Evolutionary conservation across 345 rosid species (phyloP).

Genomic region (Aegle marmelos): DNA sequence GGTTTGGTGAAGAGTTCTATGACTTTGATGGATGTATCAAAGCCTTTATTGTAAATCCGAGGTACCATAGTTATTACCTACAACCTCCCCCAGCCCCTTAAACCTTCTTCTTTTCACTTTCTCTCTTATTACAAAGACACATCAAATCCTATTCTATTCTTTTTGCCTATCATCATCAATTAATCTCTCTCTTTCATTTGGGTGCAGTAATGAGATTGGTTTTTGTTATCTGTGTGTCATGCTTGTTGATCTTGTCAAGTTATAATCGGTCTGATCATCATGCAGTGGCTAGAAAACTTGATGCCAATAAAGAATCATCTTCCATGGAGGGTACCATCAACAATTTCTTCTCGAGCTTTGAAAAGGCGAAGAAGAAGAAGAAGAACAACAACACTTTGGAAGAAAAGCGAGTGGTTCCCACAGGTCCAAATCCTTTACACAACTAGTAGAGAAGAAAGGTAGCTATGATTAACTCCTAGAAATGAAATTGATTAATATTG

Average conservation of each 20-base stretch:
- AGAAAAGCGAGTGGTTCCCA: constrained; percentile 30
- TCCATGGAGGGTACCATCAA: constrained; percentile 2
- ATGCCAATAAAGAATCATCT: background rate
- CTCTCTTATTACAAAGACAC: background rate
- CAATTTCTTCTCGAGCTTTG: constrained; percentile 5
- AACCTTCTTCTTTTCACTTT: background rate
- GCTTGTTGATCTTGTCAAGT: constrained; percentile 13
- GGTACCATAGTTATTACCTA: constrained; percentile 21
- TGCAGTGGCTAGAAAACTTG: constrained; percentile 1
- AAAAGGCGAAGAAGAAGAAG: constrained; percentile 5
- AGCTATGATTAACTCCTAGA: background rate
- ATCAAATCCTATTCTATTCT: background rate
- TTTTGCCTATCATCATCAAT: background rate
- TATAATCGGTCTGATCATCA: background rate
- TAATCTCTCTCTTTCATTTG: background rate
- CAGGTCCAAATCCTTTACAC: constrained; percentile 38
- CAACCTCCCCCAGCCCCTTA: background rate
- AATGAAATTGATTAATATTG: background rate
- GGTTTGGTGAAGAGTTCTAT: constrained; percentile 29
- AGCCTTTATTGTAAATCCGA: constrained; percentile 19
- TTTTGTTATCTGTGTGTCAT: constrained; percentile 2
- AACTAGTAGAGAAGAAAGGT: constrained; percentile 20
- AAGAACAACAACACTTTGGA: background rate
- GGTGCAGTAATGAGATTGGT: constrained; percentile 30
- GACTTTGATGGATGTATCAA: constrained; percentile 24